Conservation (phyloP, 2,329 filamentous ascomycete species). For the Intubia oerlemansii region DNA sequence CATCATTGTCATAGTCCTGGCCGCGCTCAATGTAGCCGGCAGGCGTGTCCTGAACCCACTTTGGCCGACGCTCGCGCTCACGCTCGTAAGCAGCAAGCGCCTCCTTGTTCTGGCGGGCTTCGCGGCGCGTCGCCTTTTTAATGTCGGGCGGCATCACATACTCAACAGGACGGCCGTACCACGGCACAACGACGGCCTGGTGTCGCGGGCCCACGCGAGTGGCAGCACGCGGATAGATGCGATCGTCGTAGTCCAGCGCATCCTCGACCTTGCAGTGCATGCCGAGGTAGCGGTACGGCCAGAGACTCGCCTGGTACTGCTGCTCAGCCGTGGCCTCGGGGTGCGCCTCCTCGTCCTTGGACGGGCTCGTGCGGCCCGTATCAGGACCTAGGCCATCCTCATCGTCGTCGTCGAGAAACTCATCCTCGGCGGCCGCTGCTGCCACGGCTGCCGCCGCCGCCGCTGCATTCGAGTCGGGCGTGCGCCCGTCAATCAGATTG, state of each 20-base stretch:
- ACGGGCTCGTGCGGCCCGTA: constrained; percentile 37
- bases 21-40: constrained; percentile 68
- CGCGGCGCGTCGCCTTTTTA: constrained; percentile 65
- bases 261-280: constrained; percentile 93
- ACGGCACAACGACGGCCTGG: constrained; percentile 67
- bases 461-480: no score
- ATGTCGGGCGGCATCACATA: constrained; percentile 79
- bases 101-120: constrained; percentile 60
- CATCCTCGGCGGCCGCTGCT: constrained; percentile 45
- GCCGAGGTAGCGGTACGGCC: constrained; percentile 89
- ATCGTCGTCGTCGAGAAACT: constrained; percentile 48
- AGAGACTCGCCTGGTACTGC: constrained; percentile 78
- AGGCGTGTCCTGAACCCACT: constrained; percentile 87
- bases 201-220: constrained; percentile 81
- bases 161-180: constrained; percentile 74
- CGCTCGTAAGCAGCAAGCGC: constrained; percentile 58
- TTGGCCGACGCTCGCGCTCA: constrained; percentile 71
- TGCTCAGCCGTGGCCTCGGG: constrained; percentile 58
- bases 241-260: constrained; percentile 87
- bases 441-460: no score
- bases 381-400: constrained; percentile 44
- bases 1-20: constrained; percentile 50
- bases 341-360: constrained; percentile 29
- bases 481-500: constrained; percentile 44
- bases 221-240: constrained; percentile 88